Percentiles rank a stretch among this genome's conserved stretches.
These are phyloP conservation scores for Apiospora phragmitis DNA, from an alignment of 2,329 filamentous ascomycete genomes.

Conservation along the genomic window DNA sequence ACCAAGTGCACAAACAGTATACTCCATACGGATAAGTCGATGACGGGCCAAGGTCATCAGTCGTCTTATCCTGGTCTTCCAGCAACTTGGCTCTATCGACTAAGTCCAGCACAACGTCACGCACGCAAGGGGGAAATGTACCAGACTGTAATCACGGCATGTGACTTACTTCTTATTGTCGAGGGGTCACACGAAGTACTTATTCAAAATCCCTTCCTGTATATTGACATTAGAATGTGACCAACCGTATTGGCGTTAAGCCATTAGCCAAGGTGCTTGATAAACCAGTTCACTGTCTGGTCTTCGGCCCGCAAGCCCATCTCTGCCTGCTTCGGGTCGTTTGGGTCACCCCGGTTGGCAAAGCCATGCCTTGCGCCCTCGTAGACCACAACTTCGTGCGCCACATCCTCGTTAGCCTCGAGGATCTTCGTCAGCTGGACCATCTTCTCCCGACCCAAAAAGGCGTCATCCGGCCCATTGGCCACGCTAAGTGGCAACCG, in stretches of 20 bases:
- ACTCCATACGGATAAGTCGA: not conserved
- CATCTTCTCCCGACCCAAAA: slow-evolving; percentile 28
- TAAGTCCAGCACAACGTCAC: not conserved
- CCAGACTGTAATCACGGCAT: not conserved
- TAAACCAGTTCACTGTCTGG: slow-evolving; percentile 32
- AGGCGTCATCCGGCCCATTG: slow-evolving; percentile 39
- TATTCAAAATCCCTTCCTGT: not conserved
- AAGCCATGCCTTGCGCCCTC: slow-evolving; percentile 33
- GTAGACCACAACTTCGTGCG: slow-evolving; percentile 29
- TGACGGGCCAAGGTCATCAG: not conserved
- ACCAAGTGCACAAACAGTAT: not conserved
- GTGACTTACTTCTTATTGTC: not conserved
- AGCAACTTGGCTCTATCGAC: not conserved
- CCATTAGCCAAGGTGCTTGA: slow-evolving; percentile 18
- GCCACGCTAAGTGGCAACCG: slow-evolving; percentile 38
- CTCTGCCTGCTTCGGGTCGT: slow-evolving; percentile 24
- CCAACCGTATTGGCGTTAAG: not conserved
- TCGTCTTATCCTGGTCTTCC: not conserved
- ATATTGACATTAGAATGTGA: not conserved
- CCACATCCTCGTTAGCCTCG: slow-evolving; percentile 25
- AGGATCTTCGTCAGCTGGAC: slow-evolving; percentile 25
- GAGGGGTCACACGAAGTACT: not conserved
- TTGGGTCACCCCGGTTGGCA: slow-evolving; percentile 26
- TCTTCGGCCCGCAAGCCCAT: slow-evolving; percentile 25
- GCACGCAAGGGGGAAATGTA: not conserved